Evolutionary conservation across 2,329 filamentous ascomycete species (phyloP).

Genomic region (Fusarium tanahbumbuense): DNA sequence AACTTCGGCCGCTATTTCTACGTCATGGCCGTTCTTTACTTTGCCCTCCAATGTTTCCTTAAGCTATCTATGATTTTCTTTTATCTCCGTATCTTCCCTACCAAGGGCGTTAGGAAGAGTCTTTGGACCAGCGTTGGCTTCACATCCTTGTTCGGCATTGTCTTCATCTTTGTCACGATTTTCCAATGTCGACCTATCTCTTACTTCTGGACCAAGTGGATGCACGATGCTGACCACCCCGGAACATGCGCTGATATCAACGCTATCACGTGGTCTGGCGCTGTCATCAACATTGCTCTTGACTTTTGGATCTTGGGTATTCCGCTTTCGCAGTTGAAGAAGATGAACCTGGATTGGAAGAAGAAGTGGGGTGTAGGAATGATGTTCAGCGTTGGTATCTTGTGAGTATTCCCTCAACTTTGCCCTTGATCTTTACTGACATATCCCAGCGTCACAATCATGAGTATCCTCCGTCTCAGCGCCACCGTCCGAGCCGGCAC

Average conservation of each 20-base stretch:
- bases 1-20: conserved; percentile 58
- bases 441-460: conserved; percentile 50
- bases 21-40: conserved; percentile 59
- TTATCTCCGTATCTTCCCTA: conserved; percentile 66
- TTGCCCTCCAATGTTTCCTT: conserved; percentile 58
- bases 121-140: conserved; percentile 58
- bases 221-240: conserved; percentile 53
- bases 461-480: conserved; percentile 54
- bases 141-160: conserved; percentile 53
- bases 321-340: conserved; percentile 59
- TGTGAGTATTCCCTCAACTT: conserved; percentile 47
- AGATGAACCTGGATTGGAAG: conserved; percentile 58
- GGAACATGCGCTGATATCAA: conserved; percentile 64
- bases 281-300: conserved; percentile 63
- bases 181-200: conserved; percentile 65
- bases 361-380: conserved; percentile 62
- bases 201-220: conserved; percentile 66
- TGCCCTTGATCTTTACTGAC: neutral
- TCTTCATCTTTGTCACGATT: conserved; percentile 57
- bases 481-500: conserved; percentile 49
- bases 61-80: conserved; percentile 66
- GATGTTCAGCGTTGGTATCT: conserved; percentile 64
- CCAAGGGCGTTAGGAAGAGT: conserved; percentile 51
- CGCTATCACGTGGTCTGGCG: conserved; percentile 62
- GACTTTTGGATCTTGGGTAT: conserved; percentile 65